phyloP scores from a whole-genome alignment of 2,329 filamentous ascomycete genomes.

The Arthrinium phaeospermum region DNA sequence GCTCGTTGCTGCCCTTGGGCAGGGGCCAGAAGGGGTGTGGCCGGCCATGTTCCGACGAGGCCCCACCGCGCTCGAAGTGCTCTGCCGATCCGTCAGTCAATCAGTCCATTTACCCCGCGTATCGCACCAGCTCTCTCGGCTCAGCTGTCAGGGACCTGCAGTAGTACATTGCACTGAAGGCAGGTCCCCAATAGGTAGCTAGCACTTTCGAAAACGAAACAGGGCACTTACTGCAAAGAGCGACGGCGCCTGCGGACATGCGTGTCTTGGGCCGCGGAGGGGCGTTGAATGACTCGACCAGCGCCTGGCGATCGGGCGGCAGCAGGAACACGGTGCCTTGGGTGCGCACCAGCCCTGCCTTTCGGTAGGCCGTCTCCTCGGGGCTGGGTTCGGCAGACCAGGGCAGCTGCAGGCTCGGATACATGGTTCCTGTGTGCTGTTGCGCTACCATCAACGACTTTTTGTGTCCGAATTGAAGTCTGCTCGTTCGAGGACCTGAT shows the following conservation, averaged over 20 bases:
- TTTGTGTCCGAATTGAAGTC: not conserved
- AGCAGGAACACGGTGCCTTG: conserved; percentile 16
- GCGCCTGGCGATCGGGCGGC: conserved; percentile 8
- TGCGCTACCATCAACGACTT: not conserved
- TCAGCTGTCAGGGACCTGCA: not conserved
- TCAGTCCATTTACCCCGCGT: not conserved
- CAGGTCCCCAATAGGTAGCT: not conserved
- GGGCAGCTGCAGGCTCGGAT: not conserved
- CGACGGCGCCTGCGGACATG: conserved; percentile 13
- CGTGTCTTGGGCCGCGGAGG: conserved; percentile 17
- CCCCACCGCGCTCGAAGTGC: conserved; percentile 15
- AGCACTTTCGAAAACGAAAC: not conserved
- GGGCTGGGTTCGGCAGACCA: not conserved
- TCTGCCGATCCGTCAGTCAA: not conserved
- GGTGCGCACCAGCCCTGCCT: not conserved
- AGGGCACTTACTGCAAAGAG: conserved; percentile 5
- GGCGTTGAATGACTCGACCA: conserved; percentile 13
- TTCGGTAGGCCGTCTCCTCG: conserved; percentile 2
- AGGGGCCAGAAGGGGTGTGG: conserved; percentile 13
- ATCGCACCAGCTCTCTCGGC: not conserved
- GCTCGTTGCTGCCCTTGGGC: conserved; percentile 15
- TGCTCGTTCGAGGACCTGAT: not conserved
- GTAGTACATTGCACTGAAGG: not conserved
- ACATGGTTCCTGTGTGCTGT: not conserved
- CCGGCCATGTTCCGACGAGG: conserved; percentile 10